A percentile compares a stretch with the other conserved stretches of the same genome.
Evolutionary conservation across 148 eudicot species (phyloP).

Genomic region (Heliosperma pusillum): DNA sequence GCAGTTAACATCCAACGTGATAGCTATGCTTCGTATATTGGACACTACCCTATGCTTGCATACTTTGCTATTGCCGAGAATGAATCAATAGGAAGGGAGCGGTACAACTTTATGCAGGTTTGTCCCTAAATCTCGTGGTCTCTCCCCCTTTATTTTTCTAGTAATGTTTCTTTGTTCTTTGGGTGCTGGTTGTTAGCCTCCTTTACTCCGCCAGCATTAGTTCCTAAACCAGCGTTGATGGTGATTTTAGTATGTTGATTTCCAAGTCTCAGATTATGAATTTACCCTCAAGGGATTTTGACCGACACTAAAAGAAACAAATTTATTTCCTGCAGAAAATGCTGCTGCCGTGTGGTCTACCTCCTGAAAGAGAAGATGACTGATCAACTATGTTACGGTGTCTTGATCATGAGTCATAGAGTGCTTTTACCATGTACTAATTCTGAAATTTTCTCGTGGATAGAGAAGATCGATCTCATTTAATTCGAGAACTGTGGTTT

Average conservation of each 20-base stretch:
- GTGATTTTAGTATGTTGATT: background rate
- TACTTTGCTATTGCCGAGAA: conserved; percentile 91
- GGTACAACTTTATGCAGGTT: conserved; percentile 97
- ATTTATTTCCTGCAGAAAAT: conserved; percentile 55
- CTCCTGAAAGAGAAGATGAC: conserved; percentile 44
- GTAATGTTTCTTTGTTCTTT: background rate
- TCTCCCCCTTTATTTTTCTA: conserved; percentile 24
- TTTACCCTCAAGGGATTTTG: background rate
- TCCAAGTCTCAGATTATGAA: background rate
- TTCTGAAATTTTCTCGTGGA: too few species aligned
- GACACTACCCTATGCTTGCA: conserved; percentile 90
- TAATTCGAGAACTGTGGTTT: too few species aligned
- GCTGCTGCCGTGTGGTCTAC: conserved; percentile 77
- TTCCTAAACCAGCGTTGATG: too few species aligned
- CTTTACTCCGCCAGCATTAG: too few species aligned
- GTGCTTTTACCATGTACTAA: background rate
- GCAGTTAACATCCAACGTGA: conserved; percentile 62
- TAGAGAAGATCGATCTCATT: too few species aligned
- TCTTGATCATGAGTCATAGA: background rate
- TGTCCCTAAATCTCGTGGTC: background rate
- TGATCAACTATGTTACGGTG: background rate
- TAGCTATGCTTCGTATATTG: conserved; percentile 91
- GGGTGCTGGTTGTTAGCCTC: background rate
- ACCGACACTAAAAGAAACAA: background rate
- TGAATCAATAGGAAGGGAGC: conserved; percentile 92